phyloP scores from a whole-genome alignment of 257 asterid species.

The Paulownia fortunei region DNA sequence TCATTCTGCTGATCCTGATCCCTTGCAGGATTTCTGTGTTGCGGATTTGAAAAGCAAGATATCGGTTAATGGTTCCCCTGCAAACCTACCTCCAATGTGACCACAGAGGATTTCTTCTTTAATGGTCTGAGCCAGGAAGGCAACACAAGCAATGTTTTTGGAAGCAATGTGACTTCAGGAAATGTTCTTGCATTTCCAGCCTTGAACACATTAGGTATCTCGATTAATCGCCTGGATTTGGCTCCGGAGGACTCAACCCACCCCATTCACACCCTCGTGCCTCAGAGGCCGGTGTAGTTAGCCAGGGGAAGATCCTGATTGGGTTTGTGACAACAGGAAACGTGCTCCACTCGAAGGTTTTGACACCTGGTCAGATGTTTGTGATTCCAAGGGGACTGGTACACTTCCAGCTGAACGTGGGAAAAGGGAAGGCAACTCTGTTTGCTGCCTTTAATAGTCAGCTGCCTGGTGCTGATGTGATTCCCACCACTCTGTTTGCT shows the following conservation, averaged over 20 bases:
- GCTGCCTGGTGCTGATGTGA: slow-evolving; percentile 33
- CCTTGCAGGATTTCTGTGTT: slow-evolving; percentile 47
- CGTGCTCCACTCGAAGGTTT: slow-evolving; percentile 32
- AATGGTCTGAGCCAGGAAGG: too few relatives aligned
- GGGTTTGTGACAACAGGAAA: slow-evolving; percentile 41
- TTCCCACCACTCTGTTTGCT: slow-evolving; percentile 35
- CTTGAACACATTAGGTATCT: too few relatives aligned
- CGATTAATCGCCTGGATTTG: too few relatives aligned
- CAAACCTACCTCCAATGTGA: slow-evolving; percentile 32
- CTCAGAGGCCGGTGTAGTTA: slow-evolving; percentile 34
- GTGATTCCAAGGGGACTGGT: slow-evolving; percentile 43
- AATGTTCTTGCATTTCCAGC: too few relatives aligned
- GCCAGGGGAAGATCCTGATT: slow-evolving; percentile 34
- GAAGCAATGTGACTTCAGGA: too few relatives aligned
- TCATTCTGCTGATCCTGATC: slow-evolving; percentile 40
- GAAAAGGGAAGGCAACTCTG: slow-evolving; percentile 35
- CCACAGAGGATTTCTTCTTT: too few relatives aligned
- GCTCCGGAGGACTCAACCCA: too few relatives aligned
- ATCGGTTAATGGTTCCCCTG: slow-evolving; percentile 46
- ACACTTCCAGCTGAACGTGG: slow-evolving; percentile 50
- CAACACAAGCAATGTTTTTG: too few relatives aligned
- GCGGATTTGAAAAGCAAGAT: slow-evolving; percentile 28
- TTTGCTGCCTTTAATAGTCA: slow-evolving; percentile 45
- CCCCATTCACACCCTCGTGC: too few relatives aligned
- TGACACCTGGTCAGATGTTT: slow-evolving; percentile 41